Conservation (phyloP, 805 yeast genomes). For the Grigorovia jiainica region DNA sequence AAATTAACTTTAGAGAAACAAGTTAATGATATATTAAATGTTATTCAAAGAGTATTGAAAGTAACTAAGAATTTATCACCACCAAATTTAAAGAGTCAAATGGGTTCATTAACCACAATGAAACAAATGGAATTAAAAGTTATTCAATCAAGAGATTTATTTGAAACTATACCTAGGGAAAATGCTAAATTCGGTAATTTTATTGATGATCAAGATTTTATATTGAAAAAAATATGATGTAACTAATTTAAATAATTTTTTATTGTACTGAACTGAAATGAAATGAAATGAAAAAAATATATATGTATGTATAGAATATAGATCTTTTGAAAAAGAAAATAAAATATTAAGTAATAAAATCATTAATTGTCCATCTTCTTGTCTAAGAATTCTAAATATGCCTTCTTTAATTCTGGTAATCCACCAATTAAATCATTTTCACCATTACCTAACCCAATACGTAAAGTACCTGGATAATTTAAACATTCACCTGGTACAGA, state of each 20-base stretch:
- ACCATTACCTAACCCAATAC: slow-evolving; percentile 43
- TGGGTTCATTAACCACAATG: slow-evolving; percentile 48
- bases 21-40: slow-evolving; percentile 25
- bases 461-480: slow-evolving; percentile 32
- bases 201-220: slow-evolving; percentile 6
- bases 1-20: slow-evolving; percentile 13
- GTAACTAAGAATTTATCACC: slow-evolving; percentile 16
- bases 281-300: too few relatives aligned
- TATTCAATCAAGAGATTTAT: slow-evolving; percentile 44
- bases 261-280: too few relatives aligned
- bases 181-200: neutral
- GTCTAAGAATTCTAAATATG: slow-evolving; percentile 2
- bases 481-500: slow-evolving; percentile 44
- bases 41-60: slow-evolving; percentile 24
- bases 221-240: neutral
- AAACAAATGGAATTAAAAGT: slow-evolving; percentile 64
- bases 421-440: slow-evolving; percentile 30
- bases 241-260: too few relatives aligned
- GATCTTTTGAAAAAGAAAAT: slow-evolving; percentile 6
- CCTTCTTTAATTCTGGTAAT: slow-evolving; percentile 18
- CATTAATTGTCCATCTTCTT: neutral
- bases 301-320: too few relatives aligned
- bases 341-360: neutral
- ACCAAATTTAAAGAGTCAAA: slow-evolving; percentile 33
- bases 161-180: slow-evolving; percentile 5